These are phyloP conservation scores for Parathielavia hyrcaniae DNA, from an alignment of 495 filamentous ascomycete species.

Conservation along the genomic window DNA sequence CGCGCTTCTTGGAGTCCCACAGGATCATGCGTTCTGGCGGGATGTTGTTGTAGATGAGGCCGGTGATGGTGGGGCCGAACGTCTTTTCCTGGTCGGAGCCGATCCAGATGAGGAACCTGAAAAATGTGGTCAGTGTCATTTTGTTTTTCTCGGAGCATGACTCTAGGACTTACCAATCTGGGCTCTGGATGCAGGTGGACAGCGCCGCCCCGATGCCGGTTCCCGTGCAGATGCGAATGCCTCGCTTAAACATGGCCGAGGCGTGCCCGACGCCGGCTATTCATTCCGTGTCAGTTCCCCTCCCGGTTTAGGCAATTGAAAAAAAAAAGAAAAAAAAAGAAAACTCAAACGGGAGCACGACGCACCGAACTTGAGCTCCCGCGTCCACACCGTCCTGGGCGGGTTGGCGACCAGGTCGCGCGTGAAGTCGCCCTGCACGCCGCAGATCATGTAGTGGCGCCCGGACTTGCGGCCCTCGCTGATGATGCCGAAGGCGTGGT, in stretches of 20 bases:
- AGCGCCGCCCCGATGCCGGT: conserved; percentile 43
- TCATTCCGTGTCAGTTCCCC: conserved; percentile 15
- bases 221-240: conserved; percentile 42
- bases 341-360: background rate
- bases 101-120: conserved; percentile 44
- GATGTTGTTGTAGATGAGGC: conserved; percentile 40
- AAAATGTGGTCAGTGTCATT: background rate
- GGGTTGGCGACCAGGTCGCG: conserved; percentile 36
- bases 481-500: conserved; percentile 44
- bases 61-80: conserved; percentile 41
- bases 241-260: conserved; percentile 44
- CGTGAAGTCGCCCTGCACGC: conserved; percentile 44
- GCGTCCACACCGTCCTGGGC: conserved; percentile 41
- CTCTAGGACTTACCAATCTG: conserved; percentile 32
- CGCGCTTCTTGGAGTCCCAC: conserved; percentile 44
- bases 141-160: background rate
- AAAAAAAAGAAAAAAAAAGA: too few species aligned
- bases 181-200: conserved; percentile 42
- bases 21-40: conserved; percentile 43
- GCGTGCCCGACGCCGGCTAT: conserved; percentile 42
- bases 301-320: background rate
- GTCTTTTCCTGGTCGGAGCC: conserved; percentile 42
- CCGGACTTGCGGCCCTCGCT: conserved; percentile 37
- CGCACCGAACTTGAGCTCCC: conserved; percentile 44
- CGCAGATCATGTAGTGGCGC: conserved; percentile 44